Evolutionary conservation across 768 basidiomycete genomes (phyloP).

Genomic region (Tulasnella sp.): DNA sequence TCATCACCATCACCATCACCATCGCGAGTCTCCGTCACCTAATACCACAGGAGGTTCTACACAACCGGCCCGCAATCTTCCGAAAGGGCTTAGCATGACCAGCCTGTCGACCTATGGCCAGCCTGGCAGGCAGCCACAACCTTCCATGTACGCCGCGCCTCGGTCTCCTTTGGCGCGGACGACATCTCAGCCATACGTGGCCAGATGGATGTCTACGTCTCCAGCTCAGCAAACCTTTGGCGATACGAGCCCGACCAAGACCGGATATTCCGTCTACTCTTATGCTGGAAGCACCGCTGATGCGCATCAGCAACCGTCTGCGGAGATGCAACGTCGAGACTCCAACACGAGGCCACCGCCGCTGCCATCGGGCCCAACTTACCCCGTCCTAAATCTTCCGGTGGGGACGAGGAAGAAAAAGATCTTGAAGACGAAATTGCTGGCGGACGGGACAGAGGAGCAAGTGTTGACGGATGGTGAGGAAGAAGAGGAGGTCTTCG

Average conservation of each 20-base stretch:
- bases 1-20: not conserved
- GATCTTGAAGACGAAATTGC: not conserved
- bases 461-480: slow-evolving; percentile 3
- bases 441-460: not conserved
- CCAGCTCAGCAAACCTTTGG: not conserved
- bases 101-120: not conserved
- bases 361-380: not conserved
- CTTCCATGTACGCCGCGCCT: not conserved
- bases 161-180: not conserved
- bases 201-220: not conserved
- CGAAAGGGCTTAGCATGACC: slow-evolving; percentile 13
- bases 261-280: not conserved
- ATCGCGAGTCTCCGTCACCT: slow-evolving; percentile 6
- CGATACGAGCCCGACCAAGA: slow-evolving; percentile 1
- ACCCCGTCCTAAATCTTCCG: slow-evolving; percentile 8
- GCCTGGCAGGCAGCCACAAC: not conserved
- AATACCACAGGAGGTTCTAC: not conserved
- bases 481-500: slow-evolving; percentile 13
- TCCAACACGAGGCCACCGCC: not conserved
- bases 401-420: slow-evolving; percentile 1
- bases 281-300: not conserved
- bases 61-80: not conserved
- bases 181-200: slow-evolving; percentile 6
- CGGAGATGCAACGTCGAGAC: not conserved
- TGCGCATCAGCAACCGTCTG: not conserved